A percentile compares a stretch with the other conserved stretches of the same genome.
Evolutionary conservation across 495 filamentous ascomycete genomes (phyloP).

Genomic region (Penicillium soppii): DNA sequence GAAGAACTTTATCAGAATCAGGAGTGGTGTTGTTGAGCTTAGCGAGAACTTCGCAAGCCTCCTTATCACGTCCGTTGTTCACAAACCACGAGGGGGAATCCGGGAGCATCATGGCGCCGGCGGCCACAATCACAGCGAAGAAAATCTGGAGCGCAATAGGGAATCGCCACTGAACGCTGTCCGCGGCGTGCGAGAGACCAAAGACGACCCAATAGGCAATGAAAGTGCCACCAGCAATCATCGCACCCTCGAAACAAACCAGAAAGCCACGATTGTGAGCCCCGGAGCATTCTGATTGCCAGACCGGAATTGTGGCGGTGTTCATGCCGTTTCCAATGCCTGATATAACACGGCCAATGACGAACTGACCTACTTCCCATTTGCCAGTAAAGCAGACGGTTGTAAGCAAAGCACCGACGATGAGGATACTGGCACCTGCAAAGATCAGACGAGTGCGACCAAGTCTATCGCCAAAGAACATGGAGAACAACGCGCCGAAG

Average conservation of each 20-base stretch:
- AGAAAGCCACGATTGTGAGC: slow-evolving; percentile 33
- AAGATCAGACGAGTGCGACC: slow-evolving; percentile 51
- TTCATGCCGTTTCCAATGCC: slow-evolving; percentile 45
- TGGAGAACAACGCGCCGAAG: slow-evolving; percentile 49
- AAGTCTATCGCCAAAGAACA: slow-evolving; percentile 47
- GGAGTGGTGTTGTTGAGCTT: slow-evolving; percentile 1
- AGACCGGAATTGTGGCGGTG: slow-evolving; percentile 42
- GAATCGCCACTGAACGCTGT: slow-evolving; percentile 44
- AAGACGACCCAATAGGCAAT: slow-evolving; percentile 45
- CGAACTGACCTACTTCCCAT: slow-evolving; percentile 38
- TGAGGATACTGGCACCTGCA: slow-evolving; percentile 47
- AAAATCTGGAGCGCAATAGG: slow-evolving; percentile 46
- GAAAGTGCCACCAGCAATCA: slow-evolving; percentile 32
- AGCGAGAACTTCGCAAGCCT: slow-evolving; percentile 12
- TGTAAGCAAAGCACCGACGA: slow-evolving; percentile 51
- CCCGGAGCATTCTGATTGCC: slow-evolving; percentile 42
- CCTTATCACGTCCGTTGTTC: slow-evolving; percentile 1
- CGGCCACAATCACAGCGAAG: slow-evolving; percentile 33
- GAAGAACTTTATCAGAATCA: slow-evolving; percentile 3
- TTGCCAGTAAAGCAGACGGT: slow-evolving; percentile 36
- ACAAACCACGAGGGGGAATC: slow-evolving; percentile 31
- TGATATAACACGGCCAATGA: slow-evolving; percentile 39
- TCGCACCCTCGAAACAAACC: slow-evolving; percentile 32
- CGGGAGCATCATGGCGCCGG: slow-evolving; percentile 26
- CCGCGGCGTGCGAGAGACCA: slow-evolving; percentile 41